Conservation (phyloP, 257 asterid species). For the Dorcoceras hygrometricum region DNA sequence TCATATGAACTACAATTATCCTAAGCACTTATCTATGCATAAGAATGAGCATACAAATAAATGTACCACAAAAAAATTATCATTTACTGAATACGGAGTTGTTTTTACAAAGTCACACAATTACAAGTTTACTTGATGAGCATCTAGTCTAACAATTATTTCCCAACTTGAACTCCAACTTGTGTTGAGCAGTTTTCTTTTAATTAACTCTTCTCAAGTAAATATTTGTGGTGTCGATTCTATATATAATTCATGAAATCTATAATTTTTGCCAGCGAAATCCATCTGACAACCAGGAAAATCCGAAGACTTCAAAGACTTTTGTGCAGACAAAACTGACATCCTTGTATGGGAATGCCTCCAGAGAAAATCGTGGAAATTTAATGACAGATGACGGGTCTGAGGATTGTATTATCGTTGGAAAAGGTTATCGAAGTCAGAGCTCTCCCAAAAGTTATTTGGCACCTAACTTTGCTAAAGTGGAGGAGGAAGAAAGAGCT, state of each 20-base stretch:
- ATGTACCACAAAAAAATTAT: no score
- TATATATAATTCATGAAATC: conserved; percentile 7
- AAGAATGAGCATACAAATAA: no score
- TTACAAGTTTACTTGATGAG: no score
- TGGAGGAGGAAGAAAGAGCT: conserved; percentile 53
- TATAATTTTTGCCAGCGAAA: conserved; percentile 41
- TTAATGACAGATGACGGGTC: conserved; percentile 37
- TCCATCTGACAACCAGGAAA: conserved; percentile 43
- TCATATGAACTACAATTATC: no score
- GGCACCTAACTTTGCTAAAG: conserved; percentile 30
- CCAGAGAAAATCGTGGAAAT: conserved; percentile 39
- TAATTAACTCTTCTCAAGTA: background rate
- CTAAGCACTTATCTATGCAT: no score
- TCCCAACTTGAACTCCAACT: conserved; percentile 10
- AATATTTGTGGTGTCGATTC: background rate
- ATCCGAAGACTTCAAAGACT: conserved; percentile 39
- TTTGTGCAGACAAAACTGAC: conserved; percentile 61
- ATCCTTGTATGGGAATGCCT: conserved; percentile 51
- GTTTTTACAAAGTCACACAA: no score
- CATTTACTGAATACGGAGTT: no score
- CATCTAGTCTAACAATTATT: no score
- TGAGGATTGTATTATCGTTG: conserved; percentile 49
- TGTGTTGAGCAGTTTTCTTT: conserved; percentile 17
- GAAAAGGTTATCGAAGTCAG: conserved; percentile 32
- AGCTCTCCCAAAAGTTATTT: conserved; percentile 32